Evolutionary conservation across 169 alveolate genomes (phyloP), one percentile per base, ranked within the genome.

Genomic region (Plasmodium relictum): DNA sequence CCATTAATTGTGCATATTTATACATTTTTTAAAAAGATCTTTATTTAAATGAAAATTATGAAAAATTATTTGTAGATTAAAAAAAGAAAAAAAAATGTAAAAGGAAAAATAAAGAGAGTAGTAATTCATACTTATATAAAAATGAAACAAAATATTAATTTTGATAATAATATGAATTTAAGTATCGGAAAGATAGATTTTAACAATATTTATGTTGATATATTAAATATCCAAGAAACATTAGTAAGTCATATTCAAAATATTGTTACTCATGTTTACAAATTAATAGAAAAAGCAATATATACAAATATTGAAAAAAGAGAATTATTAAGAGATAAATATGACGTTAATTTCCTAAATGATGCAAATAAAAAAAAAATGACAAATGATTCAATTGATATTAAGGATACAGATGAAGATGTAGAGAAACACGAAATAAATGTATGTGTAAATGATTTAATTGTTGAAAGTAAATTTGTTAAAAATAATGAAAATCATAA

Each of bases 161-260:
- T 72, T 37, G 56, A 48, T 59, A 68, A 48, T 48, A 68, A 68
- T 6, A 20, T 71, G 85, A 26, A 68, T 22, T 31, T 83, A 59
- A 22, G 69, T 26, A 54, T 83, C 16, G 83, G 63, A 4, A n/a
- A 68, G 7, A 45, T 45, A 54, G 91, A 83, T 45, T n/a, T 83
- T 10, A 83, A 69, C 48, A 83, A 31, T 45, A 66, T 56, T 45
- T 83, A 83, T 59, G 54, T 52, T 37, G 91, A 83, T 41, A 83
- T 83, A 8, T 39, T 83, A 18, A 68, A 83, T 22, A 83, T 83
- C 12, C 80, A 83, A 20, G 91, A 83, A 56, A 68, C 83, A 8
- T 24, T 83, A 39, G 91, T 83, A 26, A 83, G 66, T 56, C 91
- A 83, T 31, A 68, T 83, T 0, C 74, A 83, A 59, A 45, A 83